Evolutionary conservation across 805 yeast genomes (phyloP), one percentile per base, ranked within the genome.

Genomic region (Ogataea ramenticola): DNA sequence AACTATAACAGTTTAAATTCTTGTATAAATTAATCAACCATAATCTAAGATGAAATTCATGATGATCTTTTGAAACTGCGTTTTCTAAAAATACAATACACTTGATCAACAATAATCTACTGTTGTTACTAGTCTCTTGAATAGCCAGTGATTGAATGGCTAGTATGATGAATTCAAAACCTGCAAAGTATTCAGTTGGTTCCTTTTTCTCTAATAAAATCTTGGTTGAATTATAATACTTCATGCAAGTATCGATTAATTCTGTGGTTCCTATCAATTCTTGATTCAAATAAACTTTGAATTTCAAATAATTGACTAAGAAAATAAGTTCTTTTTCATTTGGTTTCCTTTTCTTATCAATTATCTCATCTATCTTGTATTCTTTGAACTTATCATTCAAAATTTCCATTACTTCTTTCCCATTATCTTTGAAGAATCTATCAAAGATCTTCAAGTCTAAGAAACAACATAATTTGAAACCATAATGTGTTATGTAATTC

Each of bases 21-120:
- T 75, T 67, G 60, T 84, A 86, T 3, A 87, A 56, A 27, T 77
- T 71, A 40, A 85, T 71, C 31, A 89, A 65, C 90, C 93, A 86
- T 9, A 86, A 61, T 43, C 80, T 71, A 19, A 86, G 65, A 52
- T 79, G 81, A 56, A 80, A 86, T 56, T 90, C 90, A 48, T 81
- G 78, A n/a, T 74, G 73, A 57, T 89, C 96, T 9, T 64, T 57
- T 9, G 52, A 39, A 12, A 74, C 64, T 2, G 81, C 76, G 16
- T 68, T 60, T 54, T 85, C 88, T n/a, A 90, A 63, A 4, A 84
- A 59, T 1, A 75, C 53, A 10, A 82, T 66, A 8, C 77, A 67
- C 24, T 69, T 67, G 7, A 72, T 43, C 9, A 50, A 21, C 1
- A 66, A 51, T 19, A 62, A 62, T 6, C 19, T 12, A 20, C 10